Base-by-base conservation (phyloP, 164 flowering plant species). In the Aristolochia californica region DNA sequence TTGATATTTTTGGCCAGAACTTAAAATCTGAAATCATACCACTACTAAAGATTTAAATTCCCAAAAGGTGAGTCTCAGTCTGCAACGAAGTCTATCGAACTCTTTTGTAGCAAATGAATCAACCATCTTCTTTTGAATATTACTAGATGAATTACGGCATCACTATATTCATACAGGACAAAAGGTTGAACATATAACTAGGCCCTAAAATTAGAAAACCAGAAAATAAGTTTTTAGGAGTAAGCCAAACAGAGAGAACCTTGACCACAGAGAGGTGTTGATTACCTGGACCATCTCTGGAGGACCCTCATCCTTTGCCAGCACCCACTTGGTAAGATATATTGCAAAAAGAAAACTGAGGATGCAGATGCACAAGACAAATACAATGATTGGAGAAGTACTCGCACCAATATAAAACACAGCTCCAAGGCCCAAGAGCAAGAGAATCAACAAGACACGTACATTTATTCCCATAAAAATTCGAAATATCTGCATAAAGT, bases 251-350 rank as follows among this genome's bases (percentile, higher is more conserved):
- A 34, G 40, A 34, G 40, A 34, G 40, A 34, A 34, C 10, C 22
- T 47, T 47, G 50, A 47, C 50, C 18, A 17, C 18, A 17, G 18
- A 24, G 22, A 21, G 27, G 28, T 51, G 55, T 10, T 54, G 1
- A 54, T 54, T 54, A 89, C 99, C 96, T 89, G 77, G 64, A 45
- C 78, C 99, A 93, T 93, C 75, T 93, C 99, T 8, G 91, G 96
- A 62, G 99, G 99, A 15, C 99, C 99, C 71, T 93, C 97, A 68
- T 93, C 99, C 78, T 93, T 93, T 59, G 90, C 51, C 9, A 93
- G 95, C 14, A 93, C 99, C 99, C 97, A 93, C 64, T 84, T 89
- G 25, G 83, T 64, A 25, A 93, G 95, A 76, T 89, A 90, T 44
- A 93, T 55, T 3, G 99, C 63, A 40, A 85, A 59, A 62, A 83